Conservation (phyloP, 192 early-diverging fungal genomes). For the Linderina pennispora region DNA sequence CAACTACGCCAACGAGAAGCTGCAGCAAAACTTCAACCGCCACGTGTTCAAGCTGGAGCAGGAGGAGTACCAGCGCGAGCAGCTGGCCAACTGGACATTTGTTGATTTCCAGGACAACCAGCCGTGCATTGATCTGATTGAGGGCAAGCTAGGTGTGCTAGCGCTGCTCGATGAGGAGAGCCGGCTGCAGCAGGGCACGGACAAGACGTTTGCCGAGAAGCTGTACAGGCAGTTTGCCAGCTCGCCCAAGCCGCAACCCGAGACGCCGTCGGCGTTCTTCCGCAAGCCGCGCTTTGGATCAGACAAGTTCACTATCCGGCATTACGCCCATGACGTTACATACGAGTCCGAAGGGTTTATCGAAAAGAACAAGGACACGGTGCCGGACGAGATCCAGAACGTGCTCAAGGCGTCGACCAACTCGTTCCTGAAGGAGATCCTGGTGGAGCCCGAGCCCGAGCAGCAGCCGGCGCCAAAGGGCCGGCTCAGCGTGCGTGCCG, state of each 20-base stretch:
- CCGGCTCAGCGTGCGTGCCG: slow-evolving; percentile 20
- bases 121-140: slow-evolving; percentile 97
- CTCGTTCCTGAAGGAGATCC: slow-evolving; percentile 75
- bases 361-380: slow-evolving; percentile 99
- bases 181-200: slow-evolving; percentile 80
- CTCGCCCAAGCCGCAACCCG: slow-evolving; percentile 4
- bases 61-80: slow-evolving; percentile 94
- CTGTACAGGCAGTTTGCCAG: slow-evolving; percentile 73
- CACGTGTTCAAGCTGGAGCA: slow-evolving; percentile 99
- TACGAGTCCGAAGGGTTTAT: slow-evolving; percentile 94
- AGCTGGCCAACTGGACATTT: slow-evolving; percentile 92
- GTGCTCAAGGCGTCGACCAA: slow-evolving; percentile 72
- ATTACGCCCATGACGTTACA: slow-evolving; percentile 92
- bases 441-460: slow-evolving; percentile 18
- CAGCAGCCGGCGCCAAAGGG: background rate
- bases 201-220: slow-evolving; percentile 81
- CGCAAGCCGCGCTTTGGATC: slow-evolving; percentile 89
- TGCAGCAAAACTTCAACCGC: slow-evolving; percentile 98
- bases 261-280: slow-evolving; percentile 51
- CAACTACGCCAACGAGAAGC: slow-evolving; percentile 94
- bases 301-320: slow-evolving; percentile 82
- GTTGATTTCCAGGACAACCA: slow-evolving; percentile 99
- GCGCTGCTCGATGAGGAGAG: slow-evolving; percentile 94
- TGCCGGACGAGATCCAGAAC: slow-evolving; percentile 83
- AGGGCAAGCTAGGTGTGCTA: slow-evolving; percentile 89